phyloP scores from a whole-genome alignment of 2,329 filamentous ascomycete genomes.

The Aspergillus sp. region DNA sequence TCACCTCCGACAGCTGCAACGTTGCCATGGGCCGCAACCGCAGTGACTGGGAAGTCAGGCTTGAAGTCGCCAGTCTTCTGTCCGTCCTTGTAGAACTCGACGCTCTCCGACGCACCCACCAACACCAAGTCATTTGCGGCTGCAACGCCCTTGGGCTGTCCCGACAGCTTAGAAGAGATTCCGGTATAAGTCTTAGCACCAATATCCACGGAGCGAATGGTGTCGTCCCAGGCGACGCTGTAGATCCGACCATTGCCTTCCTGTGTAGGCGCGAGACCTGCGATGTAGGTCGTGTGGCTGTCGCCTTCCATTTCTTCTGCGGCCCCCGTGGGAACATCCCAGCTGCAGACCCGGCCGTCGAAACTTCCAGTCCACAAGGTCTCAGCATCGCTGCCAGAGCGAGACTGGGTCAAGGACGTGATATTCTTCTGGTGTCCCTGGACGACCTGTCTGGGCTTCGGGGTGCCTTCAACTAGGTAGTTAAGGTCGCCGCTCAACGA shows the following conservation, averaged over 20 bases:
- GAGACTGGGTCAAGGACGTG: constrained; percentile 68
- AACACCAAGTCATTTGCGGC: constrained; percentile 56
- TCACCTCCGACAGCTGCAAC: constrained; percentile 76
- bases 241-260: constrained; percentile 64
- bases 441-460: constrained; percentile 69
- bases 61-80: constrained; percentile 61
- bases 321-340: constrained; percentile 72
- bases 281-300: constrained; percentile 81
- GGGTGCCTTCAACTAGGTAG: constrained; percentile 74
- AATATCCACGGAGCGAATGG: constrained; percentile 75
- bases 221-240: constrained; percentile 93
- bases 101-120: constrained; percentile 61
- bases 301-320: constrained; percentile 76
- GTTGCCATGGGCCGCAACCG: constrained; percentile 68
- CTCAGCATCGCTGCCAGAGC: constrained; percentile 50
- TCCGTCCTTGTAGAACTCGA: constrained; percentile 62
- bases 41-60: constrained; percentile 66
- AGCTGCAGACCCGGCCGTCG: constrained; percentile 81
- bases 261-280: constrained; percentile 65
- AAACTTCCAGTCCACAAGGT: constrained; percentile 88
- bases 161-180: constrained; percentile 65
- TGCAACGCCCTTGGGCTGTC: constrained; percentile 76
- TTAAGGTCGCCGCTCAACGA: constrained; percentile 87
- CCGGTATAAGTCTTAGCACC: constrained; percentile 74
- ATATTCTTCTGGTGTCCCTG: constrained; percentile 91